Conservation (phyloP, 495 filamentous ascomycete species). For the Hypoxylon crocopeplum region DNA sequence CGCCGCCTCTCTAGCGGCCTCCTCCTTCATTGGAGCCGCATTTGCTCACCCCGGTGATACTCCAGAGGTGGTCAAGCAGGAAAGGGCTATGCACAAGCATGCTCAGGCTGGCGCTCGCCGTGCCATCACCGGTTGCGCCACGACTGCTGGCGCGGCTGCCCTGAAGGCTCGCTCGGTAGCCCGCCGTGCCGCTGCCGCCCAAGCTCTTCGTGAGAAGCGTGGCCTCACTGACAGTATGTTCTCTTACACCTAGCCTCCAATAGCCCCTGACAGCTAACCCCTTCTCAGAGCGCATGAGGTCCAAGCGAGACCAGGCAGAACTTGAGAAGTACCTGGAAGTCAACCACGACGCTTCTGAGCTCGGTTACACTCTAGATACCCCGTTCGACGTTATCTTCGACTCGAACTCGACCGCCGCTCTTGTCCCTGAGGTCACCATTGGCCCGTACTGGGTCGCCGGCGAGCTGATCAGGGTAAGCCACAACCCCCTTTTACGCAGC, state of each 20-base stretch:
- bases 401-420: conserved; percentile 42
- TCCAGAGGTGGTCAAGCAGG: conserved; percentile 43
- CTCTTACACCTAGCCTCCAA: not conserved
- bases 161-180: conserved; percentile 44
- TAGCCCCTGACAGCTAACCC: not conserved
- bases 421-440: conserved; percentile 47
- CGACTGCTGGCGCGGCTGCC: conserved; percentile 35
- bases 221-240: conserved; percentile 55
- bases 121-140: conserved; percentile 43
- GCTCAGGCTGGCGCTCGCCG: conserved; percentile 43
- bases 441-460: conserved; percentile 51
- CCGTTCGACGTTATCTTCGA: conserved; percentile 57
- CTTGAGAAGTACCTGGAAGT: conserved; percentile 38
- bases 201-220: conserved; percentile 56
- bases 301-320: conserved; percentile 36
- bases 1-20: conserved; percentile 38
- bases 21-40: conserved; percentile 34
- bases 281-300: conserved; percentile 29
- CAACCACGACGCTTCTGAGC: conserved; percentile 28
- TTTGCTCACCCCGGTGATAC: conserved; percentile 49
- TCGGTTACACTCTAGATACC: conserved; percentile 48
- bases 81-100: conserved; percentile 40
- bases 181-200: conserved; percentile 46
- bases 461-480: conserved; percentile 50
- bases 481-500: not conserved